Evolutionary conservation across 2,329 filamentous ascomycete species (phyloP).

Genomic region (Magnaporthiopsis rhizophila): DNA sequence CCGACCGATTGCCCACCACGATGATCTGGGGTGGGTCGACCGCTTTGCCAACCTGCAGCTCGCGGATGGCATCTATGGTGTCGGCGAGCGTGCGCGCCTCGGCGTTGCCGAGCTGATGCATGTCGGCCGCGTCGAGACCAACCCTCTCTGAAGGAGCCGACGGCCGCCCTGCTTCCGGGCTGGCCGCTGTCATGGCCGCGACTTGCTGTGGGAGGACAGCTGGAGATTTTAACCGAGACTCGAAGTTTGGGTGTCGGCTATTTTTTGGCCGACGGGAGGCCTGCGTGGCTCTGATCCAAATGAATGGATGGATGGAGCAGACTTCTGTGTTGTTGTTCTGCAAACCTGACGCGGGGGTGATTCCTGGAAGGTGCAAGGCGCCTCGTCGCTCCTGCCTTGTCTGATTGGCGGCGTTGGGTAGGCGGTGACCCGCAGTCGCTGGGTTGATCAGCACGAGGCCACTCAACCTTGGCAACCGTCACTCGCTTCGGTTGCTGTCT

Average conservation of each 20-base stretch:
- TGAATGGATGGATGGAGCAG: no score
- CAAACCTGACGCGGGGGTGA: no score
- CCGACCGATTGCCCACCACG: slow-evolving; percentile 53
- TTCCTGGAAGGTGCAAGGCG: not conserved
- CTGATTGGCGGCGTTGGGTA: no score
- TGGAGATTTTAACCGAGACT: no score
- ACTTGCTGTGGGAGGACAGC: not conserved
- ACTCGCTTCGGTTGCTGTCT: no score
- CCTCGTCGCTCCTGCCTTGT: not conserved
- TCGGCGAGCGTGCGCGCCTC: not conserved
- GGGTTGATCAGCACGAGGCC: no score
- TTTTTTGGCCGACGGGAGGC: no score
- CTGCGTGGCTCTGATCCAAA: no score
- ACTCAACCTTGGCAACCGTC: no score
- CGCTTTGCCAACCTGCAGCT: not conserved
- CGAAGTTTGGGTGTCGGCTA: no score
- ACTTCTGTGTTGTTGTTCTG: no score
- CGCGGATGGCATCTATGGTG: not conserved
- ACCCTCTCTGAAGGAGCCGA: not conserved
- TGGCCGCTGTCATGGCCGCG: not conserved
- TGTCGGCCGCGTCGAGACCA: not conserved
- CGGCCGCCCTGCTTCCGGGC: not conserved
- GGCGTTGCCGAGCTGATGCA: not conserved
- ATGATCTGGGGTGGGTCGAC: slow-evolving; percentile 39
- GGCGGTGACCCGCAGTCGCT: no score